Base-by-base conservation (phyloP, 2,329 filamentous ascomycete genomes). In the Penicillium digitatum region DNA sequence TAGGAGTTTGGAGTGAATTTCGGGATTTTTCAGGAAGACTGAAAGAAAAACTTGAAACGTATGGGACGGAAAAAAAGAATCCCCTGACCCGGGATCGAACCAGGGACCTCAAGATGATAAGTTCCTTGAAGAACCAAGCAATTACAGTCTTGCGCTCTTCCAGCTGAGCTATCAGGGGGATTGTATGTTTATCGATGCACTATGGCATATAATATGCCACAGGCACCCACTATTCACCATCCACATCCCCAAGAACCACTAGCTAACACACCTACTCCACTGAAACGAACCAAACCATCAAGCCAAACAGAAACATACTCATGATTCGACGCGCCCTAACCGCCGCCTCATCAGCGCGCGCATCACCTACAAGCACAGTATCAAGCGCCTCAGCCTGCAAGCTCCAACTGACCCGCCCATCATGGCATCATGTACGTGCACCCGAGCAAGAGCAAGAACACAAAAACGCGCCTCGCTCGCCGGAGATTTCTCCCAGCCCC, bases 301-400 rank as follows among this genome's bases (percentile, higher is more conserved):
- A 27, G 26, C 16, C 20, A 16, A 47, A 5, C 32, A 38, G 4
- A 38, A 9, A 45, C 14, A 31, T 20, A 26, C 24, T 22, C 5
- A 64, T 63, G 62, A 45, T 63, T 20, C 54, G 62, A 22, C 60
- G 55, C 46, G 38, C 56, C 29, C 50, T 59, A 34, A 51, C 49
- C 9, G 49, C 61, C 38, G 55, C 46, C 40, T 48, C 61, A n/a
- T 27, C 53, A 50, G 62, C 52, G 55, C 54, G 55, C 48, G 45
- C 44, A 40, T 37, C 16, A 27, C 34, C 37, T 20, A 26, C 58
- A 10, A 39, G 48, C 57, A 46, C 59, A 34, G 38, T 40, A 40
- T n/a, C 22, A 34, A 43, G 14, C 45, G n/a, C 29, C 31, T 32
- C 57, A 46, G 27, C 49, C 37, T 20, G 43, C 54, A 58, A 57